phyloP scores from a whole-genome alignment of 805 yeast genomes.

The Yamadazyma phyllophila region DNA sequence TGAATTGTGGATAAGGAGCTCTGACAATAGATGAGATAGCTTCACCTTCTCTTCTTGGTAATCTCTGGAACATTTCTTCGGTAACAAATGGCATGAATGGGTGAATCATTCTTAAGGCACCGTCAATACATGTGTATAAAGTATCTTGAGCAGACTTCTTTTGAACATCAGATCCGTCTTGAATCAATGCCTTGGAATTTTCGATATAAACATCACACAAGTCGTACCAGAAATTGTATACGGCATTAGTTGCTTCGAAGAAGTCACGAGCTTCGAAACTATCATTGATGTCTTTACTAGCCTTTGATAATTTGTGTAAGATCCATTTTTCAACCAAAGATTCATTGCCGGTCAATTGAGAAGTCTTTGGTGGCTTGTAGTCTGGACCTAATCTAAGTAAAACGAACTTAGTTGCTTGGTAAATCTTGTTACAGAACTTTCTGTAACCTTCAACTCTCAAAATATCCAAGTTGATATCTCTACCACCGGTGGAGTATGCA shows the following conservation, averaged over 20 bases:
- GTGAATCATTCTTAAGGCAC: constrained; percentile 86
- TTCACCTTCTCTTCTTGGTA: constrained; percentile 82
- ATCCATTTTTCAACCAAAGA: constrained; percentile 97
- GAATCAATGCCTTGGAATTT: constrained; percentile 88
- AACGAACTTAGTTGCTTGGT: constrained; percentile 97
- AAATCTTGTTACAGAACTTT: constrained; percentile 98
- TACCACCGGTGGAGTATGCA: constrained; percentile 98
- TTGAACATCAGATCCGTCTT: constrained; percentile 86
- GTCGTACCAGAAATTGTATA: constrained; percentile 95
- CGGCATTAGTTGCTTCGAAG: constrained; percentile 78
- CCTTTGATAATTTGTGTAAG: constrained; percentile 73
- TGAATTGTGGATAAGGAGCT: constrained; percentile 75
- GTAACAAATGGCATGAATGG: constrained; percentile 98
- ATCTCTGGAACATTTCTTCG: constrained; percentile 98
- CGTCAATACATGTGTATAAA: constrained; percentile 86
- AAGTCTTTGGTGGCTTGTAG: constrained; percentile 73
- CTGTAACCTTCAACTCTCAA: constrained; percentile 98
- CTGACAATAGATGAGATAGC: constrained; percentile 64
- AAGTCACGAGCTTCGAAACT: constrained; percentile 84
- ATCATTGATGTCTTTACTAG: constrained; percentile 62
- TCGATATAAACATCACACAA: constrained; percentile 98
- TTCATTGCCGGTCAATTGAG: constrained; percentile 69
- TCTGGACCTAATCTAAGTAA: constrained; percentile 88
- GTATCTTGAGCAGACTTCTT: constrained; percentile 91
- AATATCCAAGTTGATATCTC: constrained; percentile 95